These are phyloP conservation scores for Striga asiatica DNA, from an alignment of 257 asterid genomes.

Conservation along the genomic window DNA sequence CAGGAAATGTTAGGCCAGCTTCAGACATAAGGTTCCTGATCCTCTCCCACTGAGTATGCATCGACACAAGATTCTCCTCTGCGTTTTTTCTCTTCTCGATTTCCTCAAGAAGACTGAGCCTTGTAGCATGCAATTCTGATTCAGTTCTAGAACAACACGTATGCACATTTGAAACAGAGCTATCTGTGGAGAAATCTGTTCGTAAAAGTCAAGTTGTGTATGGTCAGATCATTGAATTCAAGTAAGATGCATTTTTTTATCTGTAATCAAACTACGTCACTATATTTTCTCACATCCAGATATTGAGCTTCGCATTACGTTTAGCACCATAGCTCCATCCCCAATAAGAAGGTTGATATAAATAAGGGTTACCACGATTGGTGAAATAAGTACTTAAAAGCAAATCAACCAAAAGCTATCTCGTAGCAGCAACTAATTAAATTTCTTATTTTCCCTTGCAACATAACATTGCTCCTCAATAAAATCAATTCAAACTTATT, in stretches of 20 bases:
- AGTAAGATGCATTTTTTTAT: background rate
- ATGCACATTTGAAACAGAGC: slow-evolving; percentile 21
- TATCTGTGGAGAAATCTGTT: slow-evolving; percentile 46
- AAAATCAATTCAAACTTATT: too few species aligned
- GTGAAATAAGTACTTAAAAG: too few species aligned
- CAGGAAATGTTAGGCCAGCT: slow-evolving; percentile 44
- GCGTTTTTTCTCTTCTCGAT: slow-evolving; percentile 40
- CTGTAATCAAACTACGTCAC: background rate
- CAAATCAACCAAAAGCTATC: too few species aligned
- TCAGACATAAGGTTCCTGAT: slow-evolving; percentile 29
- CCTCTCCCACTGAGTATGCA: slow-evolving; percentile 48
- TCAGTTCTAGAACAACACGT: slow-evolving; percentile 16
- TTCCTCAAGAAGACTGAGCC: slow-evolving; percentile 41
- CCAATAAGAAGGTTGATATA: too few species aligned
- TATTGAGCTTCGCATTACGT: too few species aligned
- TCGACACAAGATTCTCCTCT: slow-evolving; percentile 33
- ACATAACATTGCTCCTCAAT: too few species aligned
- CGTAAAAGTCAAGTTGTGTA: background rate
- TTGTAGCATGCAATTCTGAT: slow-evolving; percentile 26
- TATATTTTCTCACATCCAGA: background rate
- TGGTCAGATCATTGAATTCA: background rate
- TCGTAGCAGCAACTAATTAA: too few species aligned
- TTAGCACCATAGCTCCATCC: too few species aligned
- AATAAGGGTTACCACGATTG: too few species aligned
- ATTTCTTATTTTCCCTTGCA: too few species aligned